These are phyloP conservation scores for Plasmodium vinckei DNA, from an alignment of 169 alveolate species.

Conservation along the genomic window DNA sequence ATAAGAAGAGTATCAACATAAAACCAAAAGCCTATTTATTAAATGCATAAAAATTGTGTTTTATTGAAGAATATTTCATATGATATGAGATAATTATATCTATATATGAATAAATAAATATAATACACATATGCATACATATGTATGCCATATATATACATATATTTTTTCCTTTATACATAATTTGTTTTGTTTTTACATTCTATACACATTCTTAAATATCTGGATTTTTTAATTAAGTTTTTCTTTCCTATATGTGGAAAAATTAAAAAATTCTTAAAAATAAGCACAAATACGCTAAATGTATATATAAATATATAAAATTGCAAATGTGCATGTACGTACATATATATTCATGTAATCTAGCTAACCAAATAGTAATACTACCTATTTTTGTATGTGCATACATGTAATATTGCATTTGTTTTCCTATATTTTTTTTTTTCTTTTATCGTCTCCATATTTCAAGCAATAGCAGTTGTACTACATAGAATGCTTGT, in stretches of 20 bases:
- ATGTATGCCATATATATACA: background rate
- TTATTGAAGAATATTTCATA: no score
- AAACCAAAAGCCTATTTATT: no score
- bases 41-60: no score
- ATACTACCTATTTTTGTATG: background rate
- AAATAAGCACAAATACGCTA: background rate
- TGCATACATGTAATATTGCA: background rate
- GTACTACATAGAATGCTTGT: no score
- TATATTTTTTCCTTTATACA: background rate
- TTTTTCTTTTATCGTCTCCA: background rate
- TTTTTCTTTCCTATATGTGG: no score
- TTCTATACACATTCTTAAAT: no score
- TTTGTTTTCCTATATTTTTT: background rate
- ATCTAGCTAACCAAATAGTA: background rate
- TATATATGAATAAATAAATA: background rate
- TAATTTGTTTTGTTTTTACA: no score
- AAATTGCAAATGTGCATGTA: background rate
- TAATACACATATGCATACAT: background rate
- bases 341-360: slow-evolving; percentile 1
- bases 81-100: no score
- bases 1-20: no score
- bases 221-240: no score
- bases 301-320: background rate
- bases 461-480: background rate
- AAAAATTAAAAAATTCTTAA: no score